Base-by-base conservation (phyloP, 345 rosid species). In the Geranium rotundifolium region DNA sequence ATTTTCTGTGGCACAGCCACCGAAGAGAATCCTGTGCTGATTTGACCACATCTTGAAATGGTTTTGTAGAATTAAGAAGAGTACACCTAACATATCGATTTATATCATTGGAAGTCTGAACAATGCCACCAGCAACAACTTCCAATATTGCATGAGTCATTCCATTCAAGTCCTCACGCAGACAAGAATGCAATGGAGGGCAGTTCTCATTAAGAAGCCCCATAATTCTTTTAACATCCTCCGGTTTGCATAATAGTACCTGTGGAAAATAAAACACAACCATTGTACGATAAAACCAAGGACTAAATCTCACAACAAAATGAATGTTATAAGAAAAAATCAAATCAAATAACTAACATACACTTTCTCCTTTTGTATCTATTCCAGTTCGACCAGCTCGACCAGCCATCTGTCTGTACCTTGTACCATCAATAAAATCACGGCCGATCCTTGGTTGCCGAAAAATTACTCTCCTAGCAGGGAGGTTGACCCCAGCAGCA, bases 321-420 rank as follows among this genome's bases (percentile, higher is more conserved):
- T 41, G 10, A 41, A 13, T 41, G 1, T 1, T 57, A 16, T 29
- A 41, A 41, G 50, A 9, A 41, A 41, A 41, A 6, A 41, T 41
- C 10, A 41, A 41, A 41, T 41, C 50, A 41, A 41, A 57, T 61
- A 57, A 10, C 34, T 67, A 65, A 71, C 98, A 61, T 85, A 92
- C 98, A 81, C 98, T 92, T 84, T 92, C 95, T 63, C 98, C 98
- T 79, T 85, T 84, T 59, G 96, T 84, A 75, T 92, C 98, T 71
- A 92, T 92, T 71, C 98, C 98, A 66, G 96, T 89, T 67, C 98
- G 91, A 69, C 98, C 98, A 70, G 98, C 98, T 75, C 98, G 83
- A 62, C 98, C 98, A 61, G 98, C 89, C 98, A 92, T 92, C 81
- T 92, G 98, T 78, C 68, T 89, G 85, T 92, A 92, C 80, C 95